Evolutionary conservation across 345 rosid species (phyloP).

Genomic region (Rhodamnia rubescens): DNA sequence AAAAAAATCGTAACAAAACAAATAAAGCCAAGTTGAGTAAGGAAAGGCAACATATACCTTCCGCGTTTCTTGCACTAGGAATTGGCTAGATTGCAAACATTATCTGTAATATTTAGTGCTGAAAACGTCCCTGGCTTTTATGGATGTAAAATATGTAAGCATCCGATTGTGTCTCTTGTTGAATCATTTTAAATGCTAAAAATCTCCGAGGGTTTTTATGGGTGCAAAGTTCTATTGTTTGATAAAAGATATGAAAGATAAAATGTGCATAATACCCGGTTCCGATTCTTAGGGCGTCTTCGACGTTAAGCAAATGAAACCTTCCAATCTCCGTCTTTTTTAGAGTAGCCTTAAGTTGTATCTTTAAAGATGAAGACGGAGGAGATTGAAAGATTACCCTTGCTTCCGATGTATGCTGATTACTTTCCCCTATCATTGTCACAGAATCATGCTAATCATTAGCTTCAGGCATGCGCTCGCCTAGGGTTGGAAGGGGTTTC

Average conservation of each 20-base stretch:
- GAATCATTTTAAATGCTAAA: background rate
- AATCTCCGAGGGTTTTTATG: slow-evolving; percentile 25
- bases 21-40: slow-evolving; percentile 4
- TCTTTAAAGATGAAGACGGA: no score
- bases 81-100: slow-evolving; percentile 61
- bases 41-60: slow-evolving; percentile 33
- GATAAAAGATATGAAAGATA: background rate
- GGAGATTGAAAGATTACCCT: no score
- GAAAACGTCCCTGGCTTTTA: slow-evolving; percentile 38
- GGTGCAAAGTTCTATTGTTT: slow-evolving; percentile 6
- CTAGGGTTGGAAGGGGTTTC: background rate
- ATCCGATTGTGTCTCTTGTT: background rate
- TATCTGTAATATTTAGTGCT: slow-evolving; percentile 52
- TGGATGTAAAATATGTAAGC: slow-evolving; percentile 76
- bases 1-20: background rate
- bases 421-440: no score
- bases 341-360: no score
- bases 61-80: slow-evolving; percentile 69
- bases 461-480: no score
- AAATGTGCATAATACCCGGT: background rate
- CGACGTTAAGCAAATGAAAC: no score
- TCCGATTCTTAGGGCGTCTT: background rate
- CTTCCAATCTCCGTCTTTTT: no score
- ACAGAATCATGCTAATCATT: no score
- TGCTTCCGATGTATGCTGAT: no score